Base-by-base conservation (phyloP, 177 flowering plant species). In the Vitis hybrid region DNA sequence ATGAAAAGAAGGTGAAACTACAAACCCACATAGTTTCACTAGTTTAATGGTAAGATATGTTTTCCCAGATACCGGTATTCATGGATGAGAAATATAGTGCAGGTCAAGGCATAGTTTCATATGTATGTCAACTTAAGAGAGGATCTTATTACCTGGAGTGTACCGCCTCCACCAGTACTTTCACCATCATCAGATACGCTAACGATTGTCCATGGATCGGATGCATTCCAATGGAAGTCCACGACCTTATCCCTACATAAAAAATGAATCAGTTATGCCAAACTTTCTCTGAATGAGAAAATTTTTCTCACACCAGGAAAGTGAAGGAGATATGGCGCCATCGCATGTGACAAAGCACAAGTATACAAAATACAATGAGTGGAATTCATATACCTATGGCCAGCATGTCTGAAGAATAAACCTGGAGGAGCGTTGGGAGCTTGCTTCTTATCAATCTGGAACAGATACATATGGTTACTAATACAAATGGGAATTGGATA, bases 111-210 rank as follows among this genome's bases (percentile, higher is more conserved):
- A 6, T 34, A 6, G 45, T 34, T 34, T 34, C 45, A 34, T 34
- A 34, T 34, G 0, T 34, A 6, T 34, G 8, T 34, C 45, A 34
- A 34, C 45, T 34, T 34, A 34, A 34, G 45, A 34, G 45, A 34
- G 45, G 8, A 34, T 34, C 45, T 34, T 34, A 34, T 34, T 6
- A 92, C 99, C 93, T 96, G 99, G 67, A 96, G 68, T 7, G 97
- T 96, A 1, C 99, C 99, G 6, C 99, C 99, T 19, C 97, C 97
- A 74, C 92, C 93, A 70, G 86, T 86, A 26, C 83, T 83, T 32
- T 87, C 96, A 70, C 97, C 87, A 72, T 96, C 99, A 81, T 96
- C 99, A 51, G 98, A 96, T 7, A 93, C 98, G 70, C 98, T 96
- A 56, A 93, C 98, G 70, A 96, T 75, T 9, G 99, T 96, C 99